Evolutionary conservation across 306 rosid species (phyloP).

Genomic region (Echinosophora koreensis): DNA sequence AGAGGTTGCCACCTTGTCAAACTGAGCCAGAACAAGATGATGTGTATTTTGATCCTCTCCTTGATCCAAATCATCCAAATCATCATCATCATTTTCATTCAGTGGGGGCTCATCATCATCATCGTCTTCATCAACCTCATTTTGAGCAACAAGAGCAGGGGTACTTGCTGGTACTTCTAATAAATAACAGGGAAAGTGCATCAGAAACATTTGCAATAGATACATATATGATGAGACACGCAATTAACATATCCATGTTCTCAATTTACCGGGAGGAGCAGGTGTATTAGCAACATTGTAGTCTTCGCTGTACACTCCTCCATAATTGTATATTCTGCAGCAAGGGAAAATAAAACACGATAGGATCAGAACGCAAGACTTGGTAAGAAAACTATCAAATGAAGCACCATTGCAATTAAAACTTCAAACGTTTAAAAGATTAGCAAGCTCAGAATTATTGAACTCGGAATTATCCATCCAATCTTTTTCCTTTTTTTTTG

Average conservation of each 20-base stretch:
- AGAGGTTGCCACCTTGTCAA: conserved; percentile 71
- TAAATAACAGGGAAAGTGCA: conserved; percentile 20
- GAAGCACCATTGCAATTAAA: not conserved
- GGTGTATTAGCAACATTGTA: conserved; percentile 91
- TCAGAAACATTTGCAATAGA: conserved; percentile 18
- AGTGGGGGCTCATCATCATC: conserved; percentile 84
- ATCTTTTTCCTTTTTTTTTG: too few species aligned
- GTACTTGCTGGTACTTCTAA: conserved; percentile 73
- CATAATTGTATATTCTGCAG: conserved; percentile 87
- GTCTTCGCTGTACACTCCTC: conserved; percentile 77
- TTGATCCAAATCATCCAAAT: conserved; percentile 80
- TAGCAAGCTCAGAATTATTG: not conserved
- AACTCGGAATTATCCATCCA: not conserved
- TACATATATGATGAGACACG: not conserved
- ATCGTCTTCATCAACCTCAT: conserved; percentile 69
- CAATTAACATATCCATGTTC: conserved; percentile 23
- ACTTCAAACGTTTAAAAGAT: not conserved
- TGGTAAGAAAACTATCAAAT: conserved; percentile 17
- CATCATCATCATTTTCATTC: conserved; percentile 91
- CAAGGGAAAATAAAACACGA: conserved; percentile 14
- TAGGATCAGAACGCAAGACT: conserved; percentile 16
- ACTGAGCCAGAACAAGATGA: conserved; percentile 91
- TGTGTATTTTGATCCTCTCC: conserved; percentile 81
- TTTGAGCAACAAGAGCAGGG: conserved; percentile 67
- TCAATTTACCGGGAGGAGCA: conserved; percentile 72